Percentiles rank a stretch among this genome's conserved stretches.
These are phyloP conservation scores for Fusarium marasasianum DNA, from an alignment of 2,329 filamentous ascomycete species.

Conservation along the genomic window DNA sequence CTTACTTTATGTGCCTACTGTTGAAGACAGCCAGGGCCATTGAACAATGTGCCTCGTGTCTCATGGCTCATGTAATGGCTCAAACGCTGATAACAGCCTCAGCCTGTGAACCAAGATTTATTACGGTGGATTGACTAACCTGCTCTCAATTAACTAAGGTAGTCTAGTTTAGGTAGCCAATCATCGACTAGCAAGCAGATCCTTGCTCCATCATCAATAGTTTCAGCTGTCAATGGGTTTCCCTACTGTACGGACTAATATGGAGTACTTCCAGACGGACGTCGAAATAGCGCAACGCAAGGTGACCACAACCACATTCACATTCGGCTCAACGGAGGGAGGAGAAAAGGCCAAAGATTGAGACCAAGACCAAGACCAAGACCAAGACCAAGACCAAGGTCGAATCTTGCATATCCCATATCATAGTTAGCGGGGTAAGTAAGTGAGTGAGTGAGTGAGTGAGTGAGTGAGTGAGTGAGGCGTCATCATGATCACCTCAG, in stretches of 20 bases:
- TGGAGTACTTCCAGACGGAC: background rate
- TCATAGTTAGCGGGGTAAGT: slow-evolving; percentile 3
- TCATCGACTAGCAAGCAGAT: background rate
- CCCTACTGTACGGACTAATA: background rate
- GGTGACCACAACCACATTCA: background rate
- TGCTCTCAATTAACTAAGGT: background rate
- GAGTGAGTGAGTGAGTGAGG: background rate
- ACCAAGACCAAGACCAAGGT: background rate
- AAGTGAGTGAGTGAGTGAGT: background rate
- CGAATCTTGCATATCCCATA: slow-evolving; percentile 17
- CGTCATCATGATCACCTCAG: slow-evolving; percentile 14
- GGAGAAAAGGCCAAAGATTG: background rate
- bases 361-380: background rate
- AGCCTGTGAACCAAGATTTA: slow-evolving; percentile 3
- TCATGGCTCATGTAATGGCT: background rate
- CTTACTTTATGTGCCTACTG: background rate
- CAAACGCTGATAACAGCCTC: background rate
- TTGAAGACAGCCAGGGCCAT: background rate
- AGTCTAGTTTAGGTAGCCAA: background rate
- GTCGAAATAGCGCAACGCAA: background rate
- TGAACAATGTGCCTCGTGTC: background rate
- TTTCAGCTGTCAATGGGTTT: slow-evolving; percentile 26
- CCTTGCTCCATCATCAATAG: background rate
- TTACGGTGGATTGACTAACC: background rate
- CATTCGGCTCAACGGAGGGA: slow-evolving; percentile 6